Evolutionary conservation across 768 basidiomycete genomes (phyloP), one percentile per base, ranked within the genome.

Genomic region (Amyloporia xantha): DNA sequence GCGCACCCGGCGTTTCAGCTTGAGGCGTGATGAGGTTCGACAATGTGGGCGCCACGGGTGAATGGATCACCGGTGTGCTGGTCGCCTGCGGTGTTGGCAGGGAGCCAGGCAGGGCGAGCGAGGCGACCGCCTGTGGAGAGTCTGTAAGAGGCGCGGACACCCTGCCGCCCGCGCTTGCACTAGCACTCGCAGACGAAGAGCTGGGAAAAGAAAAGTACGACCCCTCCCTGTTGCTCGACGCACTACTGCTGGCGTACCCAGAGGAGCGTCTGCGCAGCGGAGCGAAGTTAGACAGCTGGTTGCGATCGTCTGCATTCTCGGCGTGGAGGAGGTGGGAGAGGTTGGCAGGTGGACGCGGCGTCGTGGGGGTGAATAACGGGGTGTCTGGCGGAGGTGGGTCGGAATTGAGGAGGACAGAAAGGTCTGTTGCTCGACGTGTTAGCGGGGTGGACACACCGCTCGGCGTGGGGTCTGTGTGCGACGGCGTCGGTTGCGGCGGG

Each of bases 321-420:
- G 41, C 25, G 6, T 59, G 63, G 4, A 73, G 55, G 19, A 73
- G 57, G 52, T 73, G 72, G 1, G 71, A 70, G 52, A 73, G 56
- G 61, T 40, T 71, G 57, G 54, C 51, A 23, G 58, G 59, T 28
- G 43, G 58, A 33, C 62, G 58, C 28, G 62, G 60, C 11, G 62
- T 62, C 21, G 61, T 64, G 21, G 61, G 63, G 11, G 63, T 64
- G 59, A 66, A 62, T 24, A 75, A 68, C 49, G 73, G 72, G n/a
- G 79, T 77, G 35, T 76, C 66, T 9, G 61, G 62, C 37, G 69
- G 65, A 47, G 60, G 56, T 61, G 75, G 65, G 52, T 76, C 76
- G 52, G 76, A 73, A 68, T 89, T 88, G 66, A 89, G 80, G 21
- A 90, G 74, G 37, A 83, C 78, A 35, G 86, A 76, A n/a, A 90